Evolutionary conservation across 805 yeast genomes (phyloP).

Genomic region (Gaillardinia entomophila): DNA sequence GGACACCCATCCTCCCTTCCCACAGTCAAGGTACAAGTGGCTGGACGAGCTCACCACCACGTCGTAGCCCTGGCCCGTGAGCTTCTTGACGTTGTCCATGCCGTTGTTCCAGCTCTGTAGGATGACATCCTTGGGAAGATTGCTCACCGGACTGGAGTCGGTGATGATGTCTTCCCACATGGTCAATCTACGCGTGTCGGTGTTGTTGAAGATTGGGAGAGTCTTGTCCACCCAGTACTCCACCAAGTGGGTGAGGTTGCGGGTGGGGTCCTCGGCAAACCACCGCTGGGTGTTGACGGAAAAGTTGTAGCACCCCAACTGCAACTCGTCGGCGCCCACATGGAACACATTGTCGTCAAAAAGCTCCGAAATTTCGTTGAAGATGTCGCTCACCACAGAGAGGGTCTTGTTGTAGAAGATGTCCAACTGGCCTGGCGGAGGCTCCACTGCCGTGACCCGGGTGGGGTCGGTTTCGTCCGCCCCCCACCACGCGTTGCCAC

Average conservation of each 20-base stretch:
- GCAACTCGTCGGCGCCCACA: conserved; percentile 37
- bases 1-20: conserved; percentile 30
- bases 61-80: conserved; percentile 30
- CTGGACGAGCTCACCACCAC: conserved; percentile 29
- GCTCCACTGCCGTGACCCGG: conserved; percentile 24
- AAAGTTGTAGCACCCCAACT: conserved; percentile 25
- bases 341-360: conserved; percentile 35
- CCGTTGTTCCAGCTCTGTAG: conserved; percentile 30
- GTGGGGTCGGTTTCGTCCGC: conserved; percentile 9
- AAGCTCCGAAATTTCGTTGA: conserved; percentile 22
- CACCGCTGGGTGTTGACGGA: conserved; percentile 20
- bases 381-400: conserved; percentile 26
- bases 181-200: conserved; percentile 17
- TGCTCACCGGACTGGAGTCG: conserved; percentile 14
- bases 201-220: conserved; percentile 24
- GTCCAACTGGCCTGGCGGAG: conserved; percentile 38
- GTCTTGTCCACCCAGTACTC: conserved; percentile 31
- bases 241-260: conserved; percentile 22
- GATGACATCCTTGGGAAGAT: conserved; percentile 25
- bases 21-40: conserved; percentile 37
- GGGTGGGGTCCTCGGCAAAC: conserved; percentile 16
- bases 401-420: conserved; percentile 24
- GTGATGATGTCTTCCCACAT: conserved; percentile 39
- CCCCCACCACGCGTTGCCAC: conserved; percentile 24
- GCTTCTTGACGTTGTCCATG: conserved; percentile 14